Evolutionary conservation across 2,329 filamentous ascomycete species (phyloP).

Genomic region (Fusarium sp.): DNA sequence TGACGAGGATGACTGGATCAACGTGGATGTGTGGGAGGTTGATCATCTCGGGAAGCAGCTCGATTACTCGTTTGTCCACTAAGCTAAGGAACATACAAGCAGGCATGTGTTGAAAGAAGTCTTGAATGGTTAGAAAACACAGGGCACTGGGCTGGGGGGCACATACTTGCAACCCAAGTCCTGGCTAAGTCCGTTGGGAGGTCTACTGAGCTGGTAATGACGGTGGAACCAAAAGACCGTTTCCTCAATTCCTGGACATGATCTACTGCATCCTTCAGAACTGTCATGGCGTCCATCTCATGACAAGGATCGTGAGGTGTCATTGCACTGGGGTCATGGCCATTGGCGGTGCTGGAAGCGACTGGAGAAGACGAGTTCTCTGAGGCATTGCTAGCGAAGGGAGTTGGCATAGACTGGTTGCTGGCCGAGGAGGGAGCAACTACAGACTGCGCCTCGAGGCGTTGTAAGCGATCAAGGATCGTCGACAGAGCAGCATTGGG

Average conservation of each 20-base stretch:
- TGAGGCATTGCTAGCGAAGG: conserved; percentile 32
- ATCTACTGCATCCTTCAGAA: conserved; percentile 51
- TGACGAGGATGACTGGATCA: conserved; percentile 50
- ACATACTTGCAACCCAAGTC: conserved; percentile 49
- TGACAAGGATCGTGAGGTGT: conserved; percentile 1
- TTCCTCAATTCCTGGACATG: conserved; percentile 48
- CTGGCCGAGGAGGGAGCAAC: conserved; percentile 3
- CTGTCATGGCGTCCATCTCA: conserved; percentile 47
- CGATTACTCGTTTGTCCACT: conserved; percentile 48
- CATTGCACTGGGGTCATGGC: conserved; percentile 22
- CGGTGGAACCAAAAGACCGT: conserved; percentile 37
- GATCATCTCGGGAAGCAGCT: conserved; percentile 52
- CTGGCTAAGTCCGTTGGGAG: conserved; percentile 50
- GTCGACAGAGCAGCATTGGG: conserved; percentile 42
- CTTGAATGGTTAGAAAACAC: conserved; percentile 8
- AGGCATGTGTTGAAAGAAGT: conserved; percentile 51
- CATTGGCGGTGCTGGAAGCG: conserved; percentile 14
- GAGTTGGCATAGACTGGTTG: conserved; percentile 6
- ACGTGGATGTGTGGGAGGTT: conserved; percentile 50
- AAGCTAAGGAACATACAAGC: conserved; percentile 51
- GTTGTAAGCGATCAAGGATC: conserved; percentile 52
- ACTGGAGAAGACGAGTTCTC: conserved; percentile 36
- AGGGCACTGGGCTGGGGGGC: accelerated
- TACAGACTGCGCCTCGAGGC: conserved; percentile 47
- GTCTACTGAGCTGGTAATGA: conserved; percentile 45